Evolutionary conservation across 805 yeast genomes (phyloP).

Genomic region (Saccharomycopsis synnaedendra): DNA sequence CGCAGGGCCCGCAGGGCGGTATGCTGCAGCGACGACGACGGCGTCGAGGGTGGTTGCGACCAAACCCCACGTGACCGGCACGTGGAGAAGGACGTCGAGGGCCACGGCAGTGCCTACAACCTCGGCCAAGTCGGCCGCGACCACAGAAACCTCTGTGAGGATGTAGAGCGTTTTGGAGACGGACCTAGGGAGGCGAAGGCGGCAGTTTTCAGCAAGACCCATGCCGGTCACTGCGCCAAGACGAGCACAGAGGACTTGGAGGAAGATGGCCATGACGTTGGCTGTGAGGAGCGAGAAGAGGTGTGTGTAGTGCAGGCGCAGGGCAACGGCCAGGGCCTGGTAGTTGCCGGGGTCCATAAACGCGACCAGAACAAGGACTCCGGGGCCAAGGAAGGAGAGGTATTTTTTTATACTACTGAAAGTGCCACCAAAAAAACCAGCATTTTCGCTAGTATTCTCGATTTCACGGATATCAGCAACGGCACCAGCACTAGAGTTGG

Average conservation of each 20-base stretch:
- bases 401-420: constrained; percentile 30
- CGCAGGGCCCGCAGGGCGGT: constrained; percentile 76
- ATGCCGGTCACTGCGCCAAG: constrained; percentile 91
- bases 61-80: constrained; percentile 80
- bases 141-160: constrained; percentile 81
- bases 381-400: constrained; percentile 77
- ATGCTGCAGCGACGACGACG: constrained; percentile 73
- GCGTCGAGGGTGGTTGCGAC: constrained; percentile 80
- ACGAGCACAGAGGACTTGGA: constrained; percentile 77
- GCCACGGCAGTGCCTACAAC: constrained; percentile 98
- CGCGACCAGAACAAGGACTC: constrained; percentile 88
- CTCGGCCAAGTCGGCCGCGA: constrained; percentile 94
- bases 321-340: constrained; percentile 86
- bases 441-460: too few species aligned
- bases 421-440: too few species aligned
- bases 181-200: constrained; percentile 55
- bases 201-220: constrained; percentile 82
- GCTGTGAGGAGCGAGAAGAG: constrained; percentile 70
- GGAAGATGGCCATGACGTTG: constrained; percentile 75
- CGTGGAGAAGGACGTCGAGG: constrained; percentile 64
- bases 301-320: constrained; percentile 69
- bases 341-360: constrained; percentile 98
- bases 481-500: constrained; percentile 14
- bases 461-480: background rate
- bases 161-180: constrained; percentile 42